Conservation (phyloP, 345 rosid genomes). For the Pistacia integerrima region DNA sequence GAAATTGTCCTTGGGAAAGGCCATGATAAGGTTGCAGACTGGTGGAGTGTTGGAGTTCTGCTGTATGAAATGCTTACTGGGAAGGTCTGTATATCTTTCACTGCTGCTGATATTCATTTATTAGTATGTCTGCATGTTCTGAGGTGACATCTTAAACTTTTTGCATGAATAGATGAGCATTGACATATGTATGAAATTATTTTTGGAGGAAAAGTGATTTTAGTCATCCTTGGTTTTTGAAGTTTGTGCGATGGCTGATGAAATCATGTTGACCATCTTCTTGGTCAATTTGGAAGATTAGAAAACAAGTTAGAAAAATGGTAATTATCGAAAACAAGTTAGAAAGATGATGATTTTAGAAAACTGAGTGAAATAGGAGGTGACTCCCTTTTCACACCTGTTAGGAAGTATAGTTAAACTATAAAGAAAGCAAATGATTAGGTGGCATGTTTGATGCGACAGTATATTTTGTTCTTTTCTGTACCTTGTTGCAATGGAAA, state of each 20-base stretch:
- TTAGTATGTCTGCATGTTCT: neutral
- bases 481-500: neutral
- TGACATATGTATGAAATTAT: neutral
- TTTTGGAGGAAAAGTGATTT: neutral
- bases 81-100: constrained; percentile 27
- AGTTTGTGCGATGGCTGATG: neutral
- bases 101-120: neutral
- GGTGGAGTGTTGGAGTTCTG: constrained; percentile 55
- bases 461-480: neutral
- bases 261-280: neutral
- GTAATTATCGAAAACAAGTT: neutral
- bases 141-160: neutral
- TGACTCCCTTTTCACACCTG: no score
- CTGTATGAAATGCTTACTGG: constrained; percentile 53
- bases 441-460: neutral
- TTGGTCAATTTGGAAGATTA: neutral
- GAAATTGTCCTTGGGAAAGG: constrained; percentile 51
- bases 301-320: neutral
- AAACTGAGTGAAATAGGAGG: neutral
- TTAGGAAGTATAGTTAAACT: neutral
- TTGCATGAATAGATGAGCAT: neutral
- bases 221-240: neutral
- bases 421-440: neutral
- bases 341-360: no score
- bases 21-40: constrained; percentile 52